These are phyloP conservation scores for Abortiporus biennis DNA, from an alignment of 1,284 basidiomycete species.

Conservation along the genomic window DNA sequence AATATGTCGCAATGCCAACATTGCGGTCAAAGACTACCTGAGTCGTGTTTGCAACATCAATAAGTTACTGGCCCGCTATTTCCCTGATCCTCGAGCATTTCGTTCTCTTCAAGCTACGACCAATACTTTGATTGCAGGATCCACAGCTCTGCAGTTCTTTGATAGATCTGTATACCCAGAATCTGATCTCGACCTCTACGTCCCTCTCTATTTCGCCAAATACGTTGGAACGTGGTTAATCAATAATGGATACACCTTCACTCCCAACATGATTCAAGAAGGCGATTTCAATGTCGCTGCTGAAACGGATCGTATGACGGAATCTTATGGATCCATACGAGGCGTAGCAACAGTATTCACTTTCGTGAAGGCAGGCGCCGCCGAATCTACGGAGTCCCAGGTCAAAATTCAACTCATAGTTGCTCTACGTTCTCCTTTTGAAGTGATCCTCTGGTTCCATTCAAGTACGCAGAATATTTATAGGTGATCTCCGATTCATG, in stretches of 20 bases:
- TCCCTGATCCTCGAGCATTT: constrained; percentile 29
- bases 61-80: no score
- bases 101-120: constrained; percentile 37
- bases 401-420: constrained; percentile 17
- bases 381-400: neutral
- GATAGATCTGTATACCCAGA: constrained; percentile 35
- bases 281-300: neutral
- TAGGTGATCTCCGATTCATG: neutral
- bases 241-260: constrained; percentile 1
- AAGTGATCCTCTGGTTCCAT: constrained; percentile 14
- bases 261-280: neutral
- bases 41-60: constrained; percentile 20
- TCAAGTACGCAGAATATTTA: constrained; percentile 12
- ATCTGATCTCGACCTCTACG: constrained; percentile 44
- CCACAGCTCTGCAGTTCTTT: constrained; percentile 43
- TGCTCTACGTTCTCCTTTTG: constrained; percentile 14
- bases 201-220: constrained; percentile 16
- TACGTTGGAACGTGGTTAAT: neutral
- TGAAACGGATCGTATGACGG: neutral
- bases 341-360: constrained; percentile 13
- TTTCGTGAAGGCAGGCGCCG: constrained; percentile 12
- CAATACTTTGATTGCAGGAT: constrained; percentile 42
- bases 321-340: neutral
- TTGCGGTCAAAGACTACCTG: constrained; percentile 16
- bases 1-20: constrained; percentile 14